Evolutionary conservation across 129 eudicot species (phyloP).

Genomic region (Flaveria trinervia): DNA sequence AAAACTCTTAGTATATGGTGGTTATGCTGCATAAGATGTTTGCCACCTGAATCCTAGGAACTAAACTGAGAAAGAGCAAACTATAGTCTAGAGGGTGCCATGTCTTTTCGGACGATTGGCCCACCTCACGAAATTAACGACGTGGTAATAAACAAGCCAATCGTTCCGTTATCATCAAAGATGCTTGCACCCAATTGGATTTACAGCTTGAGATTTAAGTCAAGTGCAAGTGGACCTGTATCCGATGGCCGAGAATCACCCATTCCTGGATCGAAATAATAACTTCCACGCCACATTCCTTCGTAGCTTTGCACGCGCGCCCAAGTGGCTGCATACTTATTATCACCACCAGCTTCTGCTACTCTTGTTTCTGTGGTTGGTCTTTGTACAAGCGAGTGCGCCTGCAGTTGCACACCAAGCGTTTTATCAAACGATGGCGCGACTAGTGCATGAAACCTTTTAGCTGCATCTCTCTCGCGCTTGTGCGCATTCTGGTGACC

Average conservation of each 20-base stretch:
- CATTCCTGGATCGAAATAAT: constrained; percentile 42
- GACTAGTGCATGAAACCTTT: constrained; percentile 54
- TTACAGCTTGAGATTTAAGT: constrained; percentile 58
- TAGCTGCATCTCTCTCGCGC: constrained; percentile 75
- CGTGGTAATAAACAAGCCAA: neutral
- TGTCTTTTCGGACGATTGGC: neutral
- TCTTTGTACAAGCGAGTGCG: constrained; percentile 60
- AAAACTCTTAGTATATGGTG: neutral
- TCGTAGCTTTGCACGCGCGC: constrained; percentile 22
- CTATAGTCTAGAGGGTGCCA: neutral
- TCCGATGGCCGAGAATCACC: constrained; percentile 39
- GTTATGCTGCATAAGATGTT: neutral
- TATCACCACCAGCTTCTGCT: constrained; percentile 27
- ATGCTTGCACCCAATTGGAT: neutral
- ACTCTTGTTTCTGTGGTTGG: constrained; percentile 27
- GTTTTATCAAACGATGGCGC: constrained; percentile 46
- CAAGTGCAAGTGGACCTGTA: constrained; percentile 36
- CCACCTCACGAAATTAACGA: neutral
- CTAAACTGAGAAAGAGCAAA: constrained; percentile 17
- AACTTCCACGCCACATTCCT: constrained; percentile 79
- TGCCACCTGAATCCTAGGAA: constrained; percentile 14
- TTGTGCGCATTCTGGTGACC: constrained; percentile 93
- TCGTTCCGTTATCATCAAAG: neutral
- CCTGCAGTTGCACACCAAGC: constrained; percentile 50
- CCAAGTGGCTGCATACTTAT: constrained; percentile 34